Percentiles rank a stretch among this genome's conserved stretches.
phyloP scores from a whole-genome alignment of 805 yeast genomes.

The Lachancea mirantina region DNA sequence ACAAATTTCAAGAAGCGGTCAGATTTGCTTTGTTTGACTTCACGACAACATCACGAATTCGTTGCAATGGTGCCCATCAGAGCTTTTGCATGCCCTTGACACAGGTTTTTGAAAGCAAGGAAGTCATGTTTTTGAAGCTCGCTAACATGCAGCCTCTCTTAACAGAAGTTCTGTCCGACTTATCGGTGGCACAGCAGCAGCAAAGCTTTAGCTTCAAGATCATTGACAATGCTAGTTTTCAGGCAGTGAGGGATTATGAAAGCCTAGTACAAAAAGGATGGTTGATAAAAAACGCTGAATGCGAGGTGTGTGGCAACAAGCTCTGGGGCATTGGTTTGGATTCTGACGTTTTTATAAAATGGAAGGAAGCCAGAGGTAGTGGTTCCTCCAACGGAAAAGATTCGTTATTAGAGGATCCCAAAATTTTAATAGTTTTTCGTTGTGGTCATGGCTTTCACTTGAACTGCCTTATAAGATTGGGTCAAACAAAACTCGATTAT shows the following conservation, averaged over 20 bases:
- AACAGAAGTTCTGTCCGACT: conserved; percentile 56
- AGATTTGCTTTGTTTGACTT: too few relatives aligned
- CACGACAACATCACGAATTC: too few relatives aligned
- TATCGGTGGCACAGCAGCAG: conserved; percentile 55
- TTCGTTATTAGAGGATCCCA: conserved; percentile 1
- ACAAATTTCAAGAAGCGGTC: too few relatives aligned
- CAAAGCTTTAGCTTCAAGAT: conserved; percentile 45
- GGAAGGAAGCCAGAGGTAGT: conserved; percentile 43
- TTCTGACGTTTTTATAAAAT: conserved; percentile 42
- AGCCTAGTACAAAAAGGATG: conserved; percentile 51
- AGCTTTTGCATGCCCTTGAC: too few relatives aligned
- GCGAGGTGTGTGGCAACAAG: conserved; percentile 70
- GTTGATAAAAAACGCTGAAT: conserved; percentile 47
- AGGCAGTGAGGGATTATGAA: conserved; percentile 39
- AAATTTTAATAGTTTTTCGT: conserved; percentile 17
- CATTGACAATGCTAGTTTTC: conserved; percentile 49
- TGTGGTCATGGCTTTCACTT: conserved; percentile 29
- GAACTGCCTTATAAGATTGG: conserved; percentile 24
- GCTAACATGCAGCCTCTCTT: conserved; percentile 55
- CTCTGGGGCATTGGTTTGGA: conserved; percentile 63
- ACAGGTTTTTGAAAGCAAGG: conserved; percentile 44
- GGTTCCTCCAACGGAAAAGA: conserved; percentile 11
- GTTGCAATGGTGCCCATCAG: too few relatives aligned
- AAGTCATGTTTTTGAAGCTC: conserved; percentile 42
- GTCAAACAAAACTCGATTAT: conserved; percentile 16